phyloP scores from a whole-genome alignment of 148 eudicot genomes.

The Oxyria digyna region DNA sequence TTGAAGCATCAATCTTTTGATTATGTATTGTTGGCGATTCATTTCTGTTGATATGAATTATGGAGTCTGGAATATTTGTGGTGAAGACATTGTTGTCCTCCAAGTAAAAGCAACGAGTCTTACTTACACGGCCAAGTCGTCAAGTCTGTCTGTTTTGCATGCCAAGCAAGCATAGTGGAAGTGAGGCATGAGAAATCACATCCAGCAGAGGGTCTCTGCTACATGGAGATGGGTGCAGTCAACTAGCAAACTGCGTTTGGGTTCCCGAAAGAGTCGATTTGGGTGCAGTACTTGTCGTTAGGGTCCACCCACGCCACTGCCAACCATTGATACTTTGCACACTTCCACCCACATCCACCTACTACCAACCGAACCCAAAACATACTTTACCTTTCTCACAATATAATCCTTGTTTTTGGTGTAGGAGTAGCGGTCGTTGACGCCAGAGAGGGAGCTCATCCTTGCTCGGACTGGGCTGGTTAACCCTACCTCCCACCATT shows the following conservation, averaged over 20 bases:
- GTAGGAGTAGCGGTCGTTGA: no score
- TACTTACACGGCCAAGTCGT: background rate
- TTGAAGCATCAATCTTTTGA: background rate
- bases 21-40: no score
- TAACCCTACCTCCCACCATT: no score
- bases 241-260: constrained; percentile 55
- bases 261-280: constrained; percentile 55
- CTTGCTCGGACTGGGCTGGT: no score
- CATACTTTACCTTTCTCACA: background rate
- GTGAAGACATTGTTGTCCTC: background rate
- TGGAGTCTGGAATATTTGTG: background rate
- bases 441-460: no score
- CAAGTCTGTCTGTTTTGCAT: background rate
- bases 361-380: background rate
- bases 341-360: constrained; percentile 57
- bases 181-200: background rate
- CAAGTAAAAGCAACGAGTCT: background rate
- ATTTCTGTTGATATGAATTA: no score
- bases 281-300: constrained; percentile 60
- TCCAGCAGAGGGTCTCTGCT: constrained; percentile 67
- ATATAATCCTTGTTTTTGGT: background rate
- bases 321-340: constrained; percentile 72
- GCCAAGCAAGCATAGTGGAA: background rate
- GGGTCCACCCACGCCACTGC: constrained; percentile 87
- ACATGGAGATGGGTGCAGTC: constrained; percentile 32